phyloP scores from a whole-genome alignment of 2,329 filamentous ascomycete genomes.

The Coccinonectria pachysandricola region DNA sequence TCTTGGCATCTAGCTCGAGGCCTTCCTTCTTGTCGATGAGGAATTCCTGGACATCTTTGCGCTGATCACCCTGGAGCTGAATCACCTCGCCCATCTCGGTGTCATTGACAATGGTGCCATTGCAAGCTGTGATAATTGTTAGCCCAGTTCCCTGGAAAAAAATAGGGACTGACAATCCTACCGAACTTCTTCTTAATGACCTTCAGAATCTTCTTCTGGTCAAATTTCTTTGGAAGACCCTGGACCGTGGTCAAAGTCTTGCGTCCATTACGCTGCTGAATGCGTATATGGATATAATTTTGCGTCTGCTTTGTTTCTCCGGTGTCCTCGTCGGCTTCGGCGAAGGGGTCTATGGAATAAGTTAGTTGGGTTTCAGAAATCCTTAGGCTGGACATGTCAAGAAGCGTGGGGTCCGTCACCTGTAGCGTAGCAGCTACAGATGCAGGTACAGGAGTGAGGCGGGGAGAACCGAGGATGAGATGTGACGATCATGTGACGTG shows the following conservation, averaged over 20 bases:
- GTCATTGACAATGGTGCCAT: conserved; percentile 98
- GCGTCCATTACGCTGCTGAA: conserved; percentile 99
- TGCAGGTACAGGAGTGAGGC: conserved; percentile 20
- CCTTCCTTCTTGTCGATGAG: conserved; percentile 92
- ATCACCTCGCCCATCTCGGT: conserved; percentile 98
- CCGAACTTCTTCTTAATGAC: conserved; percentile 99
- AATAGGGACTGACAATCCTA: conserved; percentile 32
- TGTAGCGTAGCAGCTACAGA: conserved; percentile 12
- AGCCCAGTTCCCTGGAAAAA: neutral
- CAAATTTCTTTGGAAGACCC: conserved; percentile 97
- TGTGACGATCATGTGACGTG: no score
- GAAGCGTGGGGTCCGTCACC: conserved; percentile 8
- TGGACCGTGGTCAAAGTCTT: conserved; percentile 99
- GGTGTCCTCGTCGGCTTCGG: conserved; percentile 99
- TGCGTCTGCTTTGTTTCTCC: conserved; percentile 91
- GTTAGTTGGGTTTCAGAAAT: no score
- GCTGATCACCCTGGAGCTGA: conserved; percentile 98
- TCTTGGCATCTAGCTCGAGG: conserved; percentile 88
- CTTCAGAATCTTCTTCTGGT: conserved; percentile 99
- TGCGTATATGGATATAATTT: conserved; percentile 99
- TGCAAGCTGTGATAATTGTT: conserved; percentile 63
- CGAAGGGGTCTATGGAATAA: conserved; percentile 79
- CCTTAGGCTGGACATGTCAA: no score
- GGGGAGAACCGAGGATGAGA: no score
- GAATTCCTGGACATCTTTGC: conserved; percentile 97